Evolutionary conservation across 176 grass and related monocot species (phyloP), one percentile per base, ranked within the genome.

Genomic region (Metroxylon sagu): DNA sequence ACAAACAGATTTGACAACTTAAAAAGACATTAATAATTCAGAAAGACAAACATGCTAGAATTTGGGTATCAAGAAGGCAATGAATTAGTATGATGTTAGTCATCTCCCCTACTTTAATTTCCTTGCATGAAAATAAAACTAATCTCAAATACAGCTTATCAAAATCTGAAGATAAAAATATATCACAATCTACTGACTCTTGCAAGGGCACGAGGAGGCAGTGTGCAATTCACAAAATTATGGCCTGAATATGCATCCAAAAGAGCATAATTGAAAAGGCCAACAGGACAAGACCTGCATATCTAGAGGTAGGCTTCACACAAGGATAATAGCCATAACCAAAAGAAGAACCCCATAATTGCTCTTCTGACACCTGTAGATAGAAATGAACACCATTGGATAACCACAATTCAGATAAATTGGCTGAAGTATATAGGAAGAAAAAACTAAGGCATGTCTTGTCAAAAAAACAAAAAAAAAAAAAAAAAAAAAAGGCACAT

Each of bases 321-420:
- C 92, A 97, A 58, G 75, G 54, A 76, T 75, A 66, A 67, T 88
- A 97, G 69, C 81, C 75, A 50, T 97, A 80, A 31, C 66, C 69
- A 74, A 68, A 65, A 48, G 71, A 63, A 81, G 92, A 90, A 67
- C 58, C 62, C 87, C 92, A 97, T 2, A 90, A 61, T 51, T 75
- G 62, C 25, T 85, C 72, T 49, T 66, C 52, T 50, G 76, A 72
- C 19, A 72, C 73, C 87, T 97, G 80, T 62, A 78, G 2, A 21
- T 35, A 35, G 5, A 62, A 69, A 25, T 52, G 63, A 57, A 53
- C 17, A 50, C 10, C 35, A 43, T 43, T 43, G 8, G 12, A 43
- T 43, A 12, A 43, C 35, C 35, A 43, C 35, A 43, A 43, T 43
- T 43, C 14, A 23, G 3, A 25, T 51, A 49, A 12, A 29, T 19